Evolutionary conservation across 2,329 filamentous ascomycete species (phyloP).

Genomic region (Sclerotinia subarctica): DNA sequence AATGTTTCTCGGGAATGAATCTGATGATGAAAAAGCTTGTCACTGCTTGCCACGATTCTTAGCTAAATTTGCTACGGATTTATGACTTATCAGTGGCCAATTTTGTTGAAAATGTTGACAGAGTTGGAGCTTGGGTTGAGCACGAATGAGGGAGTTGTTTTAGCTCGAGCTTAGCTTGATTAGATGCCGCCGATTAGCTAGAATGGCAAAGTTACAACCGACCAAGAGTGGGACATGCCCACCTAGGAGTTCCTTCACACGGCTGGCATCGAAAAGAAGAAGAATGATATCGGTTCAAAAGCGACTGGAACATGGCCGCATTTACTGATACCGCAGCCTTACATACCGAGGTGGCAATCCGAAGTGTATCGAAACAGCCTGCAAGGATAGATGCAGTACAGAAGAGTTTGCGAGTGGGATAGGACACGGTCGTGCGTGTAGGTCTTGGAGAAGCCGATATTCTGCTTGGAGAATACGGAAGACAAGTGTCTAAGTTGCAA

Average conservation of each 20-base stretch:
- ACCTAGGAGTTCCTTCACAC: no score
- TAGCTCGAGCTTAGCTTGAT: not conserved
- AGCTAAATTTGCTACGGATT: not conserved
- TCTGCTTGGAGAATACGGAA: not conserved
- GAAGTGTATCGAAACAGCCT: not conserved
- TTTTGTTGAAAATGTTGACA: not conserved
- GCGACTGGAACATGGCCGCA: no score
- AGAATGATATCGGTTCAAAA: not conserved
- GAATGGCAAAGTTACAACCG: not conserved
- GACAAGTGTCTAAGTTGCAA: not conserved
- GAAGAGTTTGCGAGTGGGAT: not conserved
- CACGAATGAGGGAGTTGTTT: constrained; percentile 11
- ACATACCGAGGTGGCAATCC: not conserved
- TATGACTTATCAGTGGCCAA: not conserved
- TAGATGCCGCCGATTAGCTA: not conserved
- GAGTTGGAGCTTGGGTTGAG: constrained; percentile 1
- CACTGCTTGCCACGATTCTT: constrained; percentile 39
- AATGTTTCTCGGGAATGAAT: not conserved
- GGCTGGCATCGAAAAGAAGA: not conserved
- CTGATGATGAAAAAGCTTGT: constrained; percentile 42
- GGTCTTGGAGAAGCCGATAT: not conserved
- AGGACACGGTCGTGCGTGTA: not conserved
- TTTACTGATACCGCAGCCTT: not conserved
- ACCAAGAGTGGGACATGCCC: not conserved
- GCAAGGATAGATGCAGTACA: not conserved